Base-by-base conservation (phyloP, 192 early-diverging fungal genomes). In the Backusella tuberculispora region DNA sequence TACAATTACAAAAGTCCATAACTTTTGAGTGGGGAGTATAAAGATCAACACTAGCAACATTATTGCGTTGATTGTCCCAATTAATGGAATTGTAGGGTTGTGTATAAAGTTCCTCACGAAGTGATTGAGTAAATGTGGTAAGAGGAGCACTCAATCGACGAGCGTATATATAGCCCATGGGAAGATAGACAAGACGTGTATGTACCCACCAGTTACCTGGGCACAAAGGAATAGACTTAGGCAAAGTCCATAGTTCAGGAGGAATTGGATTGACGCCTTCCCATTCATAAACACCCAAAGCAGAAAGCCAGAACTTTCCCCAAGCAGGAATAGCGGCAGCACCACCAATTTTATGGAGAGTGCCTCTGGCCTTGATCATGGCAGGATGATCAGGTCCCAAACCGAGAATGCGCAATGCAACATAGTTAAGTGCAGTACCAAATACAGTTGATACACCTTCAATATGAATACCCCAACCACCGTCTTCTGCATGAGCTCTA, bases 251-350 rank as follows among this genome's bases (percentile, higher is more conserved):
- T 12, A 98, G 88, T 82, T 99, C 98, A 6, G 97, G 95, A 6
- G 96, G 96, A 46, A 99, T 84, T 53, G 97, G 95, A 76, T 98
- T 98, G 85, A 97, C 90, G 12, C 98, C 98, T 73, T 95, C 91
- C 91, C 94, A 99, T 48, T 98, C 94, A 82, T 99, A 99, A 8
- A 94, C 89, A 73, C 93, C 92, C 79, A 99, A 84, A 24, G 92
- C 87, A 19, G 93, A 79, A 10, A 99, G 91, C 98, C 98, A 99
- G 81, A 99, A 98, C 80, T 99, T 99, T 21, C 97, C 98, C 98
- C 98, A 99, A 29, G 96, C 89, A 47, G 98, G 95, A 17, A 89
- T 87, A 42, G 90, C 94, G 3, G 84, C 81, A 17, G 98, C 95
- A 45, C 96, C 93, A 56, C 96, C 93, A 40, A 98, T 85, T 72